Evolutionary conservation across 75 land plant genomes (phyloP), one percentile per base, ranked within the genome.

Genomic region (Picea sitchensis): DNA sequence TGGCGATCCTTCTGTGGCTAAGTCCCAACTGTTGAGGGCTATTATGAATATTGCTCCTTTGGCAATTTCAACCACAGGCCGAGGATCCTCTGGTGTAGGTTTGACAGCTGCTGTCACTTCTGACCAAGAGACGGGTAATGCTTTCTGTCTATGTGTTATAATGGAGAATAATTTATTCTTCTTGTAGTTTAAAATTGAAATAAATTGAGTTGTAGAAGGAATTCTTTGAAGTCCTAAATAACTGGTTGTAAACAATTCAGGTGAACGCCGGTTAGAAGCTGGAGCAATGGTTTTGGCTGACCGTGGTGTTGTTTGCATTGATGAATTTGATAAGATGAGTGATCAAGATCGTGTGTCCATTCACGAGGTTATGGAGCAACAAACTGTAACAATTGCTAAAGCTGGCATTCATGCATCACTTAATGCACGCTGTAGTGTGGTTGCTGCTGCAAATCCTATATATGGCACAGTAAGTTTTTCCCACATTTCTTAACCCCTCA

Each of bases 281-380:
- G 99, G 99, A 79, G 99, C 99, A 20, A 98, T 98, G 98, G 99
- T 98, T 58, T 92, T 98, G 80, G 99, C 98, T 59, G 99, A 98
- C 78, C 85, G 99, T 38, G 99, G 99, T 60, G 88, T 97, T 81
- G 98, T 97, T 23, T 96, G 99, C 79, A 96, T 96, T 83, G 99
- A 96, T 85, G 99, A 98, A 78, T 98, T 98, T 90, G 99, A 98
- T 84, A 98, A 98, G 83, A 98, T 98, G 99, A 98, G 91, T 86
- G 99, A 98, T 74, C 93, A 89, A 67, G 99, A 98, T 81, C 91
- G 99, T 76, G 99, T 98, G 79, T 88, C 99, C 13, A 96, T 96
- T 56, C 98, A 98, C 82, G 99, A 98, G 86, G 99, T 95, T 63
- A 98, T 98, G 99, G 99, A 98, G 65, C 99, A 98, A 81, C 99